phyloP scores from a whole-genome alignment of 768 basidiomycete genomes.

The Calocera viscosa region DNA sequence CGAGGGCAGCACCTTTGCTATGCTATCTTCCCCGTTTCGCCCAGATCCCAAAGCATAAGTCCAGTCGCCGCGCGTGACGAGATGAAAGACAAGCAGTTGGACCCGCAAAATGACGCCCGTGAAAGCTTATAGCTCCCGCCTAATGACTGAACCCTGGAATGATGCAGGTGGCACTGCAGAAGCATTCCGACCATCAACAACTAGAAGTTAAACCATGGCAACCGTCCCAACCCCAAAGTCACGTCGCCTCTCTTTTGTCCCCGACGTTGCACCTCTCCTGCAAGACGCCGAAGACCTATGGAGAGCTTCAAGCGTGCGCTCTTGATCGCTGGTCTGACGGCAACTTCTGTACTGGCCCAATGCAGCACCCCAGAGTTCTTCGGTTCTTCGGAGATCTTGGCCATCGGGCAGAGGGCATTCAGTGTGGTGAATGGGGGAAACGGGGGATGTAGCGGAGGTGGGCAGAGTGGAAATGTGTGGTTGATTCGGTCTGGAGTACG shows the following conservation, averaged over 20 bases:
- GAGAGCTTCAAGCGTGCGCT: background rate
- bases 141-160: background rate
- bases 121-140: no score
- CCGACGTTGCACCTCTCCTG: background rate
- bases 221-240: background rate
- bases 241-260: background rate
- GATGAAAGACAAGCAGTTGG: no score
- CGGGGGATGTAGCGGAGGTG: background rate
- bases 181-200: background rate
- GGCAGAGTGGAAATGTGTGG: background rate
- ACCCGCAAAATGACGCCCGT: no score
- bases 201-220: constrained; percentile 1
- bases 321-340: background rate
- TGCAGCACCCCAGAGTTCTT: constrained; percentile 7
- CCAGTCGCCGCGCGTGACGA: no score
- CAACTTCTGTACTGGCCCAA: background rate
- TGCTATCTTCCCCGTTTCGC: no score
- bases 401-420: constrained; percentile 4
- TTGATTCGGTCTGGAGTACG: background rate
- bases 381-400: background rate
- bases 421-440: background rate
- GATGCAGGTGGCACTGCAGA: background rate
- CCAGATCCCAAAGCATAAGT: no score
- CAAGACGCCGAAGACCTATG: background rate
- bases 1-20: no score